Evolutionary conservation across 768 basidiomycete genomes (phyloP), one percentile per base, ranked within the genome.

Genomic region (Mycena sanguinolenta): DNA sequence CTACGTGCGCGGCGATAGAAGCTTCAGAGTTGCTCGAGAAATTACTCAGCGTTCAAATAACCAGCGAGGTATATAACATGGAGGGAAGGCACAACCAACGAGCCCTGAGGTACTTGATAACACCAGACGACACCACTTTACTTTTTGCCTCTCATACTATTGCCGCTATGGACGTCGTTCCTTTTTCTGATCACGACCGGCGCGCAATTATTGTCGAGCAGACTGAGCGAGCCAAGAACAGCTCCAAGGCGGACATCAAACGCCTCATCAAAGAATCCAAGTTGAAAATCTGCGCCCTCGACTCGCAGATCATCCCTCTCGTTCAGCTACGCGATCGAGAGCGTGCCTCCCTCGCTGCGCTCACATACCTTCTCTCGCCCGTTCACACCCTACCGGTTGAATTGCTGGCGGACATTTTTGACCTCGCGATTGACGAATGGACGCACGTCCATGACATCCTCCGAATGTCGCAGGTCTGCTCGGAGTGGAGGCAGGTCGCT

Each of bases 381-480:
- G 21, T 57, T 34, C 34, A 9, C 34, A n/a, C 19, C 19, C 55
- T 57, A 1, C 55, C 55, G 32, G 55, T 44, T 0, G 58, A 59
- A 44, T 44, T 59, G 21, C n/a, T 59, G 39, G 38, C 17, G 16
- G 58, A 59, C 9, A 44, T 59, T 13, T 59, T 44, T 21, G 25
- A 25, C 12, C 58, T 58, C 58, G 36, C 16, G 7, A 23, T 58
- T 17, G 14, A 21, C 36, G 4, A 42, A 19, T 21, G 5, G 4
- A 39, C 58, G 36, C 36, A 58, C 36, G 42, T 58, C 36, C 12
- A 14, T 25, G 28, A 25, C 16, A 38, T 13, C 4, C 21, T 39
- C 7, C n/a, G 58, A 25, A 58, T 58, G 25, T 58, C 58, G 25
- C 58, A 58, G 13, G 58, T 58, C 34, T 58, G 58, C 21, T 23